Evolutionary conservation across 2,329 filamentous ascomycete species (phyloP).

Genomic region (Phaeosphaeriaceae sp.): DNA sequence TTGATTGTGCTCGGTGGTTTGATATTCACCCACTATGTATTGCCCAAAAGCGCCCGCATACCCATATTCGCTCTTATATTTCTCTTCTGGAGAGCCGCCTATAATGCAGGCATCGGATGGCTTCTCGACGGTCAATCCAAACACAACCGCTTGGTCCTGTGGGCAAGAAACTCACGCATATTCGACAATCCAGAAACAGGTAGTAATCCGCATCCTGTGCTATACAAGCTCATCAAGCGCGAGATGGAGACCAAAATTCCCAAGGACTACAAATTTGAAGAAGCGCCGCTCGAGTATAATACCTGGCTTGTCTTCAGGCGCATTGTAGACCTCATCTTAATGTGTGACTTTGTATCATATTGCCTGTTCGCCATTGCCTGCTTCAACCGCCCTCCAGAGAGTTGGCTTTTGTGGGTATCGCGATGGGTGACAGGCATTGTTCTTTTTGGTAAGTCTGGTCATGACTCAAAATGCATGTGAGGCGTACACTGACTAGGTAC

Average conservation of each 20-base stretch:
- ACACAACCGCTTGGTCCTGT: constrained; percentile 81
- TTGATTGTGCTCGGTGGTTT: constrained; percentile 78
- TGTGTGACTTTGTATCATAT: constrained; percentile 99
- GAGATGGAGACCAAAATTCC: constrained; percentile 96
- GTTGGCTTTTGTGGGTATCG: constrained; percentile 68
- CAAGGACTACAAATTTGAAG: constrained; percentile 90
- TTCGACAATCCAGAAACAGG: constrained; percentile 85
- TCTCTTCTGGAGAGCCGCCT: constrained; percentile 88
- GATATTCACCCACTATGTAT: constrained; percentile 73
- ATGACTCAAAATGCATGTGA: constrained; percentile 56
- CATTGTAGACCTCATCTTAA: constrained; percentile 93
- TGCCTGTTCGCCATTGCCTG: constrained; percentile 94
- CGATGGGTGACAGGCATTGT: constrained; percentile 81
- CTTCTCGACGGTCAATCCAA: constrained; percentile 90
- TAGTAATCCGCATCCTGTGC: constrained; percentile 78
- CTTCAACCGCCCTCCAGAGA: constrained; percentile 78
- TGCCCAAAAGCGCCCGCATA: constrained; percentile 73
- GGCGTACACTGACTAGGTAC: too few relatives aligned
- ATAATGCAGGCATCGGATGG: constrained; percentile 93
- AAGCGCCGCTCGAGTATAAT: constrained; percentile 96
- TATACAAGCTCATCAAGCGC: constrained; percentile 83
- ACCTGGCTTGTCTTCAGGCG: constrained; percentile 97
- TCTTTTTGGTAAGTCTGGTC: constrained; percentile 73
- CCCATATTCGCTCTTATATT: constrained; percentile 84
- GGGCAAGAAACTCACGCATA: constrained; percentile 84